phyloP scores from a whole-genome alignment of 2,329 filamentous ascomycete species.

The Colletotrichum phormii region DNA sequence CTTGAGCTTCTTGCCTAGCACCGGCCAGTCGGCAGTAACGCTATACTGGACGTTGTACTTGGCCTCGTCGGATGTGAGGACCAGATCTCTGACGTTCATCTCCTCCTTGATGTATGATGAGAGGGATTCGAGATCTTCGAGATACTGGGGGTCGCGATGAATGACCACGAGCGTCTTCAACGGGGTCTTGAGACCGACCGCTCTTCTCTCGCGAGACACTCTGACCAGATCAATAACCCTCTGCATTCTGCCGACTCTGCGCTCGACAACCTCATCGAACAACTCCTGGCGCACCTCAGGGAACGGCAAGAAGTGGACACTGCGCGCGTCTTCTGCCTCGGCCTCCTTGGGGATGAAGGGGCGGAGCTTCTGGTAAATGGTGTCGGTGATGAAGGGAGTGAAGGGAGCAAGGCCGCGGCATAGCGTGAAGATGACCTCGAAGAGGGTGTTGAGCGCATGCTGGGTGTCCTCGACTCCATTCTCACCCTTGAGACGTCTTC shows the following conservation, averaged over 20 bases:
- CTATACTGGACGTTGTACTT: slow-evolving; percentile 95
- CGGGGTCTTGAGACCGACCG: slow-evolving; percentile 89
- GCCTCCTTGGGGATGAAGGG: slow-evolving; percentile 81
- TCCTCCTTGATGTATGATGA: slow-evolving; percentile 93
- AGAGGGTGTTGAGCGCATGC: slow-evolving; percentile 92
- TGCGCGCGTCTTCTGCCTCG: slow-evolving; percentile 78
- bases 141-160: slow-evolving; percentile 83
- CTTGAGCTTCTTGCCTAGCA: slow-evolving; percentile 95
- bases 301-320: slow-evolving; percentile 92
- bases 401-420: slow-evolving; percentile 92
- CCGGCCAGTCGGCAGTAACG: slow-evolving; percentile 91
- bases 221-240: slow-evolving; percentile 92
- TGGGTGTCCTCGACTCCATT: slow-evolving; percentile 86
- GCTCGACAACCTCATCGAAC: slow-evolving; percentile 87
- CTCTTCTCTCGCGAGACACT: slow-evolving; percentile 85
- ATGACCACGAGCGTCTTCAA: slow-evolving; percentile 91
- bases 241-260: slow-evolving; percentile 91
- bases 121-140: slow-evolving; percentile 87
- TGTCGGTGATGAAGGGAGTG: slow-evolving; percentile 94
- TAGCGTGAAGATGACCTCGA: slow-evolving; percentile 91
- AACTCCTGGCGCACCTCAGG: slow-evolving; percentile 89
- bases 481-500: slow-evolving; percentile 90
- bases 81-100: slow-evolving; percentile 87
- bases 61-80: slow-evolving; percentile 87
- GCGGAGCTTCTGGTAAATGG: slow-evolving; percentile 87